Evolutionary conservation across 371 early-diverging fungal species (phyloP).

Genomic region (Mucor piriformis): DNA sequence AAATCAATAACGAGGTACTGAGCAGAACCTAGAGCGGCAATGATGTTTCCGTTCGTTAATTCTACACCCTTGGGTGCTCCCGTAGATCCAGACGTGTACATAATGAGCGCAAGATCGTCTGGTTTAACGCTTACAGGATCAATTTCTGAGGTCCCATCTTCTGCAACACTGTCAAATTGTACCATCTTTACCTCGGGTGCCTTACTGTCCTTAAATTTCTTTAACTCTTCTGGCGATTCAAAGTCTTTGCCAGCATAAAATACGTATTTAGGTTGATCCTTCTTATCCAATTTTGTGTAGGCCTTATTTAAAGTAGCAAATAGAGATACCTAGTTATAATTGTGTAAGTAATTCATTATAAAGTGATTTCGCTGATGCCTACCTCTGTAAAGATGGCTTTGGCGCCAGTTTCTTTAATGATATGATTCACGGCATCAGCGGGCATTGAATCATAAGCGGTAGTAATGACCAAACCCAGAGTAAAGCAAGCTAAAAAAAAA

Average conservation of each 20-base stretch:
- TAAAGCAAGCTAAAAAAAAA: conserved; percentile 57
- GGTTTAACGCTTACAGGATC: conserved; percentile 45
- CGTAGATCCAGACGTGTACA: conserved; percentile 86
- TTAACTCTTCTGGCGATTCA: conserved; percentile 34
- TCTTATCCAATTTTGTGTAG: conserved; percentile 18
- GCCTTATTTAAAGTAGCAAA: conserved; percentile 39
- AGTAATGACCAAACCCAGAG: conserved; percentile 72
- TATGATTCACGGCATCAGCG: conserved; percentile 72
- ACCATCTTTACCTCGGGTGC: conserved; percentile 22
- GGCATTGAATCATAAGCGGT: conserved; percentile 93
- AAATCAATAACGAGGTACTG: conserved; percentile 45
- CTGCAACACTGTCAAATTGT: conserved; percentile 35
- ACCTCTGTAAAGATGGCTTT: conserved; percentile 79
- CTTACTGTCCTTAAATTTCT: conserved; percentile 24
- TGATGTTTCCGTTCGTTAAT: conserved; percentile 71
- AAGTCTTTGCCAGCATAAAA: conserved; percentile 43
- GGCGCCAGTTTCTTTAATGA: conserved; percentile 72
- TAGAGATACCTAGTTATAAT: conserved; percentile 27
- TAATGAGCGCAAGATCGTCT: conserved; percentile 81
- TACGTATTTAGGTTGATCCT: conserved; percentile 32
- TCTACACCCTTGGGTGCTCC: conserved; percentile 80
- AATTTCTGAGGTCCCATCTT: not conserved
- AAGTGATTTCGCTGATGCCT: conserved; percentile 8
- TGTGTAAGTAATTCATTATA: not conserved
- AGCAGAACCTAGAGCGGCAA: conserved; percentile 64